Conservation (phyloP, 352 stramenopile genomes). For the Globisporangium radiosum region DNA sequence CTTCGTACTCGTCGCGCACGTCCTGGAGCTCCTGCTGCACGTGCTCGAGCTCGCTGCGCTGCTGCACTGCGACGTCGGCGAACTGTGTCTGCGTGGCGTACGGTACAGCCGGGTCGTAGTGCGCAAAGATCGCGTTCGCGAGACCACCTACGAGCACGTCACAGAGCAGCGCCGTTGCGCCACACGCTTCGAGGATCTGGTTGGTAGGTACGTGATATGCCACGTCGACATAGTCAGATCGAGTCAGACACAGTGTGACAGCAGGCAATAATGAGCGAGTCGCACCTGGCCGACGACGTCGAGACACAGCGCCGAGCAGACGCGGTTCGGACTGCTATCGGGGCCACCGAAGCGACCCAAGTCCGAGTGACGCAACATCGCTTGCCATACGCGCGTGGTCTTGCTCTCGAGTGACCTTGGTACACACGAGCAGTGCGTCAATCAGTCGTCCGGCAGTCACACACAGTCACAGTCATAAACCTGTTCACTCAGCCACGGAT, state of each 20-base stretch:
- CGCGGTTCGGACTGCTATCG: slow-evolving; percentile 31
- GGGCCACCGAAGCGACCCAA: slow-evolving; percentile 32
- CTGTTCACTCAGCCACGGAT: too few relatives aligned
- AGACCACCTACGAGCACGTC: slow-evolving; percentile 47
- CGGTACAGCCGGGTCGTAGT: slow-evolving; percentile 32
- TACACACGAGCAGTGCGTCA: neutral
- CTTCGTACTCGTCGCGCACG: slow-evolving; percentile 11
- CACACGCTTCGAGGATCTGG: slow-evolving; percentile 26
- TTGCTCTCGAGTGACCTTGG: slow-evolving; percentile 38
- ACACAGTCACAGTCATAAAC: neutral
- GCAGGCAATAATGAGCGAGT: neutral
- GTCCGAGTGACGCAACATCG: slow-evolving; percentile 54
- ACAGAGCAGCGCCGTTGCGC: slow-evolving; percentile 27
- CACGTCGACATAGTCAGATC: too few relatives aligned
- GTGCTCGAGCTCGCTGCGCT: slow-evolving; percentile 11
- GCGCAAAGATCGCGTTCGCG: slow-evolving; percentile 52
- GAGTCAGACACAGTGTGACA: neutral
- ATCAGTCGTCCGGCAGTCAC: neutral
- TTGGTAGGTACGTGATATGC: neutral
- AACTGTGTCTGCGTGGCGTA: slow-evolving; percentile 37
- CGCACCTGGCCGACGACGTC: slow-evolving; percentile 33
- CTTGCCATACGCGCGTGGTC: slow-evolving; percentile 45
- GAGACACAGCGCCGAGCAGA: slow-evolving; percentile 54
- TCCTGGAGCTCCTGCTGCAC: slow-evolving; percentile 15
- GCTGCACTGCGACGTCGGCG: slow-evolving; percentile 23